Conservation (phyloP, 768 basidiomycete species). For the Collybia sordida region DNA sequence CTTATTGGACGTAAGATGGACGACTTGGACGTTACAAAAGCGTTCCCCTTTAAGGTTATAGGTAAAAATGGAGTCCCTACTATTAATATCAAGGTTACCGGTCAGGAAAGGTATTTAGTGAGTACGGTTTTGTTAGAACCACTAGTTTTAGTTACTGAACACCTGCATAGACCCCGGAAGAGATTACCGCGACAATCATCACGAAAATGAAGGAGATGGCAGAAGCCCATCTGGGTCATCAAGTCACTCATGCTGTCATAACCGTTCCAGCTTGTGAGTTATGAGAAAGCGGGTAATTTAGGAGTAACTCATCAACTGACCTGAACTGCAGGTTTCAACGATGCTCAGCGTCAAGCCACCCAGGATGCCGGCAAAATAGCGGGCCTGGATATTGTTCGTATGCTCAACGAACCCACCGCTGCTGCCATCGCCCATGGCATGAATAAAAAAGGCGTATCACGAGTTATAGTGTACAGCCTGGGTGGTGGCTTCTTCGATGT, state of each 20-base stretch:
- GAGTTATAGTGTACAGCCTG: slow-evolving; percentile 97
- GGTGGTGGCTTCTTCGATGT: slow-evolving; percentile 99
- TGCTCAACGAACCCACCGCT: slow-evolving; percentile 97
- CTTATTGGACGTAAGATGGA: slow-evolving; percentile 86
- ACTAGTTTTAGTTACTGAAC: neutral
- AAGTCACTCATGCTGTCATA: slow-evolving; percentile 96
- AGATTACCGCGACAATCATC: slow-evolving; percentile 93
- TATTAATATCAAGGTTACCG: slow-evolving; percentile 76
- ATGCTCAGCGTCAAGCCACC: slow-evolving; percentile 99
- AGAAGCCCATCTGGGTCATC: slow-evolving; percentile 94
- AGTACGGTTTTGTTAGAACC: slow-evolving; percentile 25
- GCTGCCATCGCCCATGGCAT: slow-evolving; percentile 98
- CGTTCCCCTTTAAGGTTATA: slow-evolving; percentile 86
- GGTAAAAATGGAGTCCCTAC: slow-evolving; percentile 79
- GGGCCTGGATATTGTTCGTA: slow-evolving; percentile 91
- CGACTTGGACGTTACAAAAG: slow-evolving; percentile 81
- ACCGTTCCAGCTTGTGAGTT: slow-evolving; percentile 91
- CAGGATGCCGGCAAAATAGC: slow-evolving; percentile 97
- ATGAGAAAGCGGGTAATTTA: neutral
- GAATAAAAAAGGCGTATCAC: slow-evolving; percentile 90
- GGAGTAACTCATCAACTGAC: slow-evolving; percentile 10
- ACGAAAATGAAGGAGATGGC: slow-evolving; percentile 99
- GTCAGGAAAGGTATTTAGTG: slow-evolving; percentile 80
- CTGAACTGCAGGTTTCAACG: slow-evolving; percentile 77
- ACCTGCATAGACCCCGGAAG: slow-evolving; percentile 76